Percentiles rank a stretch among this genome's conserved stretches.
Conservation (phyloP, 1,284 basidiomycete species). For the Cutaneotrichosporon sp. region DNA sequence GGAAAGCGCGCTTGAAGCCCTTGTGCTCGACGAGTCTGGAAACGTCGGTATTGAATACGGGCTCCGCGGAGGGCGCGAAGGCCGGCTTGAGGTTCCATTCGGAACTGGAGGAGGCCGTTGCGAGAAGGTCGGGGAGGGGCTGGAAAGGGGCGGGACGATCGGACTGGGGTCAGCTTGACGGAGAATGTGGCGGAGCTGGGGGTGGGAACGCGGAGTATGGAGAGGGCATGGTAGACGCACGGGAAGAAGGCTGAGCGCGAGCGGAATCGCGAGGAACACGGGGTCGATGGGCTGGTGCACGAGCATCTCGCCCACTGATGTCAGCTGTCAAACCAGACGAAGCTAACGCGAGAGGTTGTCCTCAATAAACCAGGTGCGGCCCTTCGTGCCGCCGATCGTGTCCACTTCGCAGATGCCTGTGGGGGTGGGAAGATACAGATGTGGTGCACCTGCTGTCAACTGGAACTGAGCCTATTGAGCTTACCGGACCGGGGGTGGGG, state of each 20-base stretch:
- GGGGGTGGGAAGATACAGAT: conserved; percentile 41
- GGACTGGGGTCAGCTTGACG: conserved; percentile 10
- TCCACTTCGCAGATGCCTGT: conserved; percentile 34
- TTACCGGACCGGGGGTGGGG: conserved; percentile 50
- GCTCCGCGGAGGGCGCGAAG: conserved; percentile 27
- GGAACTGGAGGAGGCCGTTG: conserved; percentile 25
- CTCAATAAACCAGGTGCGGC: conserved; percentile 49
- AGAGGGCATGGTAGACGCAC: too few species aligned
- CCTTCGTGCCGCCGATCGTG: conserved; percentile 35
- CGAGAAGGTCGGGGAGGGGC: conserved; percentile 42
- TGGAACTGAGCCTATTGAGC: neutral
- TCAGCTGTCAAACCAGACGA: conserved; percentile 2
- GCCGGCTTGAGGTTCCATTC: conserved; percentile 32
- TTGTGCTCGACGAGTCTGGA: conserved; percentile 29
- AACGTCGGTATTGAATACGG: conserved; percentile 38
- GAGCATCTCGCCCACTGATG: conserved; percentile 39
- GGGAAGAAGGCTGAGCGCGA: conserved; percentile 35
- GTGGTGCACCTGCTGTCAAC: conserved; percentile 35
- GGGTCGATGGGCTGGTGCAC: conserved; percentile 47
- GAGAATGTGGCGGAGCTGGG: too few species aligned
- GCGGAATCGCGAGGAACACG: conserved; percentile 44
- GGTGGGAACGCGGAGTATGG: too few species aligned
- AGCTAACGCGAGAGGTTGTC: conserved; percentile 41
- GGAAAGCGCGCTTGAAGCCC: conserved; percentile 35
- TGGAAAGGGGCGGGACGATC: conserved; percentile 35